phyloP scores from a whole-genome alignment of 306 rosid species.

The Lagenaria siceraria region DNA sequence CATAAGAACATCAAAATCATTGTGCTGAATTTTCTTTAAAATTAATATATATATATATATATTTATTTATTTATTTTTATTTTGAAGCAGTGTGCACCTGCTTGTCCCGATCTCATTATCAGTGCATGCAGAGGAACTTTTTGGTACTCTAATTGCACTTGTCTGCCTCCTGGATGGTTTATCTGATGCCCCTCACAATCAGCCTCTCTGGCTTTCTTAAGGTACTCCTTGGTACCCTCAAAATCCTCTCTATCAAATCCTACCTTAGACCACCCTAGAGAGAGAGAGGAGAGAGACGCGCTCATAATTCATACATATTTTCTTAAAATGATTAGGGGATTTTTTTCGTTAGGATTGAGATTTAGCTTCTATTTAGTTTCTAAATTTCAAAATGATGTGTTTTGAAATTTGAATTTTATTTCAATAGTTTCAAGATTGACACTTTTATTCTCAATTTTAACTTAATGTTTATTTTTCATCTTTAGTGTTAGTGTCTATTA shows the following conservation, averaged over 20 bases:
- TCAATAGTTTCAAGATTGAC: no score
- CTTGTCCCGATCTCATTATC: slow-evolving; percentile 19
- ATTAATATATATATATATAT: not conserved
- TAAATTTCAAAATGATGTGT: no score
- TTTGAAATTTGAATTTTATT: no score
- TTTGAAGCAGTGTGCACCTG: slow-evolving; percentile 16
- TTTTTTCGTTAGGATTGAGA: no score
- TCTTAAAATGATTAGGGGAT: no score
- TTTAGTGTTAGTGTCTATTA: no score
- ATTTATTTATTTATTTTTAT: not conserved
- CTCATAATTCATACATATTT: not conserved
- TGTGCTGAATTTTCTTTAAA: slow-evolving; percentile 12
- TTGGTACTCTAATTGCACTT: slow-evolving; percentile 22
- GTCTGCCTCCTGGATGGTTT: slow-evolving; percentile 18
- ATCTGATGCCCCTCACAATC: not conserved
- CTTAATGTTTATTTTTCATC: no score
- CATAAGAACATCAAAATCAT: slow-evolving; percentile 37
- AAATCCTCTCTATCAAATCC: slow-evolving; percentile 1
- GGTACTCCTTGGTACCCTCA: slow-evolving; percentile 7
- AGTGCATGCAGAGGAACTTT: slow-evolving; percentile 22
- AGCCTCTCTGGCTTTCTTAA: not conserved
- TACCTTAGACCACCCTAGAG: not conserved
- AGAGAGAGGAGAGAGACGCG: not conserved
- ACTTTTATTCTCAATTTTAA: no score
- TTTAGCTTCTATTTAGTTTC: not conserved